Base-by-base conservation (phyloP, 2,329 filamentous ascomycete species). In the Aspergillus neotritici region DNA sequence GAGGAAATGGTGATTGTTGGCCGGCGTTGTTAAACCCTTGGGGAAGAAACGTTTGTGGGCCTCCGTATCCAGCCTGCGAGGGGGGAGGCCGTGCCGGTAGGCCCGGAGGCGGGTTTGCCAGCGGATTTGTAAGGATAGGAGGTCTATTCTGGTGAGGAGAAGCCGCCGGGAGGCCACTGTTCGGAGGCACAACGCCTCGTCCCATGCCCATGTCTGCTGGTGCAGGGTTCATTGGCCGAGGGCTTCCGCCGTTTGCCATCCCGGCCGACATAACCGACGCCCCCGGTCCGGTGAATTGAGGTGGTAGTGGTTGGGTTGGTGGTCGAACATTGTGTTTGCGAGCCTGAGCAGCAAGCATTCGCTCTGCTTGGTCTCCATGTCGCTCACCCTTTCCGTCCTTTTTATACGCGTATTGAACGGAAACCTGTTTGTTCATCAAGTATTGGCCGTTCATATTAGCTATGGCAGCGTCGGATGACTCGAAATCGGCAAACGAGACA, bases 361-460 rank as follows among this genome's bases (percentile, higher is more conserved):
- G 78, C 70, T 98, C 93, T 25, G 93, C 93, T 56, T 89, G 80
- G 64, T 98, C 93, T 57, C 93, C 93, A 63, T 98, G 93, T 46
- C 93, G 78, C 71, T 97, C 91, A 56, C 91, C 91, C 71, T 95
- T 95, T 55, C 93, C 93, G 61, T 98, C 93, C 70, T 97, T 97
- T 77, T 98, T 98, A 78, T 95, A 97, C 31, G 93, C 93, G 67
- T 97, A 98, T 68, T 97, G 91, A 34, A 98, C 93, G 3, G 86
- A 87, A 56, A 97, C 85, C 67, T 95, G 87, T 72, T 95, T 95
- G 75, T 93, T 95, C 76, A 94, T 90, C 48, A 98, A 80, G 68
- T 93, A 97, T 71, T 97, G 90, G 40, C 88, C 88, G 64, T 95
- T 86, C 85, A 98, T 90, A 64, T 91, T 93, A 53, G 83, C 78